Evolutionary conservation across 495 filamentous ascomycete genomes (phyloP), one percentile per base, ranked within the genome.

Genomic region (Ramalina intermedia): DNA sequence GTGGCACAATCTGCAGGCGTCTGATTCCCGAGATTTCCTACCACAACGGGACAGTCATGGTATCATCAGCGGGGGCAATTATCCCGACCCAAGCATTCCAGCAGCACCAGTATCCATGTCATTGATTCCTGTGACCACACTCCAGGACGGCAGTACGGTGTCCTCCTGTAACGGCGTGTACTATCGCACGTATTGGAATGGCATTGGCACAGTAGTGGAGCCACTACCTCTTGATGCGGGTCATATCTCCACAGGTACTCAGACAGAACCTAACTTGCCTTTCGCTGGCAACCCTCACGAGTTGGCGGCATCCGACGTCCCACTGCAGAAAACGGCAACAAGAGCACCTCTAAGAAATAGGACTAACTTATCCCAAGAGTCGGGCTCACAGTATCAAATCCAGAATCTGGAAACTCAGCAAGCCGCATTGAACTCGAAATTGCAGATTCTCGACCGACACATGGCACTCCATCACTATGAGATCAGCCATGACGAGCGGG

Each of bases 381-480:
- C 7, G n/a, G 52, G 13, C 24, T 41, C 2, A 46, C 41, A 43
- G 20, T 41, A 12, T 46, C 51, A 12, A 41, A 18, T 17, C 21
- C 50, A n/a, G 43, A 42, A 18, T 9, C 18, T 27, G 40, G 43
- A 44, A 26, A 13, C 41, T 0, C 41, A 27, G 26, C 55, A 61
- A 41, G 57, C 58, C 6, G 42, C 38, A n/a, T 54, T 69, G 38
- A 61, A 60, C 11, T 45, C 52, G 1, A 52, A 68, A 29, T 61
- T 70, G 3, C 57, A 56, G 1, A 60, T 54, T 13, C 51, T 70
- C 12, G 66, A 70, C 39, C 60, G 63, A 44, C 57, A 69, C 36
- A 65, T 65, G 50, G 67, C 67, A 8, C 47, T 70, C 21, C 58
- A 67, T 46, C 56, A 58, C 8, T 66, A 66, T 54, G 58, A 67